Conservation (phyloP, 371 early-diverging fungal genomes). For the Mycotypha africana region DNA sequence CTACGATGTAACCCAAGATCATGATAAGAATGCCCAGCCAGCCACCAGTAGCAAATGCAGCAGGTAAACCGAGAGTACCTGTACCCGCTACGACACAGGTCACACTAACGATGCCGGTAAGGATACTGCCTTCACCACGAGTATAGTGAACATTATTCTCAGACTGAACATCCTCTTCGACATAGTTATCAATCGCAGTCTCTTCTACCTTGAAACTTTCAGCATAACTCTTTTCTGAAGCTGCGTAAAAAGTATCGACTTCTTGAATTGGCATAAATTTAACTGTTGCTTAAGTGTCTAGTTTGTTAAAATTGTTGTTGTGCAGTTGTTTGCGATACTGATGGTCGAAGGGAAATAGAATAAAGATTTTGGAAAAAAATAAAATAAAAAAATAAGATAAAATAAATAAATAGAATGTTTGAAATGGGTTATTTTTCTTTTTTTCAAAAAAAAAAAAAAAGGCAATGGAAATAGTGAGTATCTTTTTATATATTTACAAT, state of each 20-base stretch:
- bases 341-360: too few species aligned
- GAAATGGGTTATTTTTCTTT: too few species aligned
- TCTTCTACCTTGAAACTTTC: slow-evolving; percentile 24
- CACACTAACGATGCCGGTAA: slow-evolving; percentile 57
- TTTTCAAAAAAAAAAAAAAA: too few species aligned
- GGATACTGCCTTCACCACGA: slow-evolving; percentile 30
- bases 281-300: too few species aligned
- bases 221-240: not conserved
- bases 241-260: not conserved
- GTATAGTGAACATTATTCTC: slow-evolving; percentile 29
- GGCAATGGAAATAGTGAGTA: too few species aligned
- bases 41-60: slow-evolving; percentile 35
- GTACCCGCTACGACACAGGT: slow-evolving; percentile 84
- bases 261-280: not conserved
- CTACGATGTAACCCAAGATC: slow-evolving; percentile 28
- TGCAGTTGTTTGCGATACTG: too few species aligned
- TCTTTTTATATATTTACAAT: too few species aligned
- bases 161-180: slow-evolving; percentile 23
- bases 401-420: too few species aligned
- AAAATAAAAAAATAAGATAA: too few species aligned
- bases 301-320: too few species aligned
- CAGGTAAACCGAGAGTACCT: slow-evolving; percentile 74
- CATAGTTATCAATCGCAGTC: slow-evolving; percentile 26
- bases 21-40: slow-evolving; percentile 42
- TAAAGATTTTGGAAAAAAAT: too few species aligned